These are phyloP conservation scores for Cajanus cajan DNA, from an alignment of 306 rosid genomes.

Conservation along the genomic window DNA sequence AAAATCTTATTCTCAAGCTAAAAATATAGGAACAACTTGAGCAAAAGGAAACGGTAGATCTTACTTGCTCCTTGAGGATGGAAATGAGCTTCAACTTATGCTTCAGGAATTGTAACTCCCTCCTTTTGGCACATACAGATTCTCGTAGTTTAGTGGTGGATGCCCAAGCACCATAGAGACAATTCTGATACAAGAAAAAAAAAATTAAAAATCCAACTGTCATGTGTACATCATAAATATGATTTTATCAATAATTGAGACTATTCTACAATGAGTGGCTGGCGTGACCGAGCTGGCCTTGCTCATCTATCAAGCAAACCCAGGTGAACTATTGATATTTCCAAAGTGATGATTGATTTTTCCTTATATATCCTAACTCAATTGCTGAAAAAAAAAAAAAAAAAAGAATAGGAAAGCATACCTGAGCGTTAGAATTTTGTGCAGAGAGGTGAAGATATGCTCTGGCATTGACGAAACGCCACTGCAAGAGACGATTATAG, in stretches of 20 bases:
- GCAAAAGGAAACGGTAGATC: neutral
- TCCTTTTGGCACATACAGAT: neutral
- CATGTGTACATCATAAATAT: neutral
- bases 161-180: neutral
- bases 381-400: too few species aligned
- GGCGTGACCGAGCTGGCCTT: too few species aligned
- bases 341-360: too few species aligned
- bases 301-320: too few species aligned
- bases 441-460: neutral
- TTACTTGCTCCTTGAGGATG: neutral
- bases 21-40: neutral
- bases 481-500: neutral
- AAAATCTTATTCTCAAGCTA: neutral
- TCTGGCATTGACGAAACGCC: neutral
- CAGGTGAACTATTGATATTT: too few species aligned
- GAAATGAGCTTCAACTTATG: neutral
- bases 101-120: neutral
- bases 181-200: neutral
- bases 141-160: neutral
- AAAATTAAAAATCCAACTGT: neutral
- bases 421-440: neutral
- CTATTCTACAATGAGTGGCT: too few species aligned
- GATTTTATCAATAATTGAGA: neutral
- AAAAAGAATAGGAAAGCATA: too few species aligned
- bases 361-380: too few species aligned